These are phyloP conservation scores for Mycosarcoma maydis DNA, from an alignment of 1,284 basidiomycete genomes.

Conservation along the genomic window DNA sequence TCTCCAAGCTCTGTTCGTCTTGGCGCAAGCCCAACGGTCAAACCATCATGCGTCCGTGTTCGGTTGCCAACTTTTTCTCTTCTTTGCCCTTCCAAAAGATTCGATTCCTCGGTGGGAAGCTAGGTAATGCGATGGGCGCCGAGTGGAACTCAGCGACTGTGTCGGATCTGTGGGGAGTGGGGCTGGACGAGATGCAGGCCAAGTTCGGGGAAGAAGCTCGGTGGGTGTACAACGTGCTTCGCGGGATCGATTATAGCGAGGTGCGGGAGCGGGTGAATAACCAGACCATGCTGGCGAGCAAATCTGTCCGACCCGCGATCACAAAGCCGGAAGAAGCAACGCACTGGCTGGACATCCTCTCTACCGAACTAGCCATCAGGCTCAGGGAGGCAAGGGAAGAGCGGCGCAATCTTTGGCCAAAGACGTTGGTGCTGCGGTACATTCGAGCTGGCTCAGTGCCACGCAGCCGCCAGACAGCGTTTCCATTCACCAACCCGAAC, in stretches of 20 bases:
- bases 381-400: conserved; percentile 82
- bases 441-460: conserved; percentile 72
- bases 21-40: conserved; percentile 61
- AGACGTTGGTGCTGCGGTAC: conserved; percentile 77
- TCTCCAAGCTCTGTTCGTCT: conserved; percentile 79
- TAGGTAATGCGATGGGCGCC: conserved; percentile 85
- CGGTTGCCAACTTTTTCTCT: conserved; percentile 52
- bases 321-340: conserved; percentile 65
- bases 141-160: conserved; percentile 86
- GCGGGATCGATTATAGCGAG: conserved; percentile 90
- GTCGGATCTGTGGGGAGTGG: conserved; percentile 73
- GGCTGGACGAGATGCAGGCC: conserved; percentile 79
- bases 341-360: conserved; percentile 89
- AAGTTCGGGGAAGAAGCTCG: conserved; percentile 81
- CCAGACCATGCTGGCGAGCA: conserved; percentile 61
- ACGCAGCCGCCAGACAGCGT: conserved; percentile 81
- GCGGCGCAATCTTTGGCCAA: conserved; percentile 81
- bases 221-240: conserved; percentile 80
- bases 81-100: conserved; percentile 70
- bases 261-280: conserved; percentile 71
- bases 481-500: conserved; percentile 72
- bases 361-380: conserved; percentile 85
- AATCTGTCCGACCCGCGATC: conserved; percentile 59
- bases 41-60: conserved; percentile 56
- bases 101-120: conserved; percentile 91